Conservation (phyloP, 176 grass and related monocot genomes). For the Metroxylon sagu region DNA sequence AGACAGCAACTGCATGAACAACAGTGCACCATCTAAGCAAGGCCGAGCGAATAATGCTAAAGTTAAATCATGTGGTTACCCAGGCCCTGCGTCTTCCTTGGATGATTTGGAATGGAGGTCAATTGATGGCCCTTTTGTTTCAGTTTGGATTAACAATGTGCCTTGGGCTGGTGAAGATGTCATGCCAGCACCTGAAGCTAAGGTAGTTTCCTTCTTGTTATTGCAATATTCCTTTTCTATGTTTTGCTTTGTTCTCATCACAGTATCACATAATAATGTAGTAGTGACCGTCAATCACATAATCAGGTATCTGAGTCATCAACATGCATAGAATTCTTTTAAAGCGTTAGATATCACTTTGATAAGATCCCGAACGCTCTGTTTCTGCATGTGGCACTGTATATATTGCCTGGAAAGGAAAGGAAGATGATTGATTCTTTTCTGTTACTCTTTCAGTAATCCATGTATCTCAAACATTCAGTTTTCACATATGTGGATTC, state of each 20-base stretch:
- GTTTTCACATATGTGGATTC: too few relatives aligned
- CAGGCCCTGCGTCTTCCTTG: constrained; percentile 28
- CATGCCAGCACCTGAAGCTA: constrained; percentile 61
- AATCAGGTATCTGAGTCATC: too few relatives aligned
- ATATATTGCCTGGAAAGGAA: too few relatives aligned
- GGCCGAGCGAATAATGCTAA: constrained; percentile 12
- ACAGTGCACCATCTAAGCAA: neutral
- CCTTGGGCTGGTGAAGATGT: constrained; percentile 50
- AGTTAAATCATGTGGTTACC: constrained; percentile 29
- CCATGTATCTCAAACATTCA: too few relatives aligned
- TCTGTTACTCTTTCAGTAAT: too few relatives aligned
- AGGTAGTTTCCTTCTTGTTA: constrained; percentile 27
- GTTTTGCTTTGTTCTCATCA: neutral
- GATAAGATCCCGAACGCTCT: too few relatives aligned
- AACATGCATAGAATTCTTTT: too few relatives aligned
- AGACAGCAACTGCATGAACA: neutral
- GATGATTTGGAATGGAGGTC: constrained; percentile 46
- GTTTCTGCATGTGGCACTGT: too few relatives aligned
- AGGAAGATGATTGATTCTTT: too few relatives aligned
- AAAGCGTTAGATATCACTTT: too few relatives aligned
- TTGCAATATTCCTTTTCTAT: neutral
- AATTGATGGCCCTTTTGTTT: constrained; percentile 63
- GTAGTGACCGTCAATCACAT: too few relatives aligned
- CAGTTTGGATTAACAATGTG: constrained; percentile 69
- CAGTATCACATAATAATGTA: neutral